Evolutionary conservation across 2,329 filamentous ascomycete species (phyloP).

Genomic region (Aspergillus ochraceus): DNA sequence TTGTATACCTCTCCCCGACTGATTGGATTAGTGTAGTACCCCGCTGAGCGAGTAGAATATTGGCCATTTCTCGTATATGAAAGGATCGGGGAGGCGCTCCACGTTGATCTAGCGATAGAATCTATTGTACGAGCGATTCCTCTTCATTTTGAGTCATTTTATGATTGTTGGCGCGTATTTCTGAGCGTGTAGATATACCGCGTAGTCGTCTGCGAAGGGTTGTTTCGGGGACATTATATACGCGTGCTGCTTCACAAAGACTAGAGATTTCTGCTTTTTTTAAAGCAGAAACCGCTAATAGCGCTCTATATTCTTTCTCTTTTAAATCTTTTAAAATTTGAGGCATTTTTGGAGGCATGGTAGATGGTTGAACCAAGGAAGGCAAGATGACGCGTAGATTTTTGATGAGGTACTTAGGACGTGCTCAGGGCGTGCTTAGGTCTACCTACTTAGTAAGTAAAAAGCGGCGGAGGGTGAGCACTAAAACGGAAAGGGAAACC

Average conservation of each 20-base stretch:
- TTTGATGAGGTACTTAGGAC: background rate
- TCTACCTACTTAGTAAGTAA: too few species aligned
- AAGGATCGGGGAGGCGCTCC: too few species aligned
- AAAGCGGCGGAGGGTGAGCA: too few species aligned
- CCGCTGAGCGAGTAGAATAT: too few species aligned
- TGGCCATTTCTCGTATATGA: too few species aligned
- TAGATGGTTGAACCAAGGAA: background rate
- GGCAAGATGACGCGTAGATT: background rate
- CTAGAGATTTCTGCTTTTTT: background rate
- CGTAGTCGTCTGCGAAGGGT: background rate
- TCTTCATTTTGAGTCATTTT: background rate
- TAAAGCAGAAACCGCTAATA: constrained; percentile 1
- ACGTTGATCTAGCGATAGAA: background rate
- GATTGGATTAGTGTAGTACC: too few species aligned
- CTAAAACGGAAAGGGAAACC: background rate
- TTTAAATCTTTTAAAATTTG: background rate
- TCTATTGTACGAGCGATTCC: background rate
- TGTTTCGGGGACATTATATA: constrained; percentile 4
- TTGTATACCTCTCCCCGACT: too few species aligned
- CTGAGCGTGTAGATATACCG: background rate
- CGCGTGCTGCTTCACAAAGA: constrained; percentile 2
- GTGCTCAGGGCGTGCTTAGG: too few species aligned
- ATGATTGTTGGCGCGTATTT: constrained; percentile 2
- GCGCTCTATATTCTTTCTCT: constrained; percentile 2
- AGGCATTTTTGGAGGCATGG: constrained; percentile 7